Base-by-base conservation (phyloP, 163 green algal species). In the Chlorella variabilis region DNA sequence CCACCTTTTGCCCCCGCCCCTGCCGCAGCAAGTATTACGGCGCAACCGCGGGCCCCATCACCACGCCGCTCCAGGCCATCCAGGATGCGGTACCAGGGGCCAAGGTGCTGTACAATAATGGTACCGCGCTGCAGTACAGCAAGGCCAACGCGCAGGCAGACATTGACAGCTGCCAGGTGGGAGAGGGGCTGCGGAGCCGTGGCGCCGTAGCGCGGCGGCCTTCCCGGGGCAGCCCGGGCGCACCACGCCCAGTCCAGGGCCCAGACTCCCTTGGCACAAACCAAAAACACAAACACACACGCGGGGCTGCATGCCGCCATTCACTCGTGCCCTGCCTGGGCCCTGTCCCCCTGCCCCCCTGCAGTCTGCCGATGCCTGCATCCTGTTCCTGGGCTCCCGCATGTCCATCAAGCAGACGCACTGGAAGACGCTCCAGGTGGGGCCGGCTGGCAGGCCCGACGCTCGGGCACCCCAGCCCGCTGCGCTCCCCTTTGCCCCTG, bases 381-480 rank as follows among this genome's bases (percentile, higher is more conserved):
- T 79, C 54, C 38, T 79, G 23, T 79, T 79, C 71, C 71, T 79
- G 51, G 71, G 71, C 27, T 49, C 29, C 54, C 54, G 54, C 71
- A 79, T 79, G 71, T 59, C 39, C 4, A 38, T 27, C 25, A 63
- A 76, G 27, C 49, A 71, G 41, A 45, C 38, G 21, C 20, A 45
- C 33, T 58, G 81, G 73, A 68, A 69, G 59, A 25, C 33, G 6
- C n/a, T 62, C 0, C 29, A 48, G 70, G 70, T 77, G 45, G 7
- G 68, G 2, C n/a, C n/a, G n/a, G n/a, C n/a, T n/a, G n/a, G n/a
- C n/a, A n/a, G n/a, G n/a, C n/a, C n/a, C n/a, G n/a, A n/a, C n/a
- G n/a, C n/a, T n/a, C n/a, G n/a, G n/a, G n/a, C n/a, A n/a, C n/a
- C n/a, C n/a, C n/a, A n/a, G n/a, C n/a, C n/a, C n/a, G n/a, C n/a